phyloP scores from a whole-genome alignment of 768 basidiomycete genomes.

The Mycena galopus region DNA sequence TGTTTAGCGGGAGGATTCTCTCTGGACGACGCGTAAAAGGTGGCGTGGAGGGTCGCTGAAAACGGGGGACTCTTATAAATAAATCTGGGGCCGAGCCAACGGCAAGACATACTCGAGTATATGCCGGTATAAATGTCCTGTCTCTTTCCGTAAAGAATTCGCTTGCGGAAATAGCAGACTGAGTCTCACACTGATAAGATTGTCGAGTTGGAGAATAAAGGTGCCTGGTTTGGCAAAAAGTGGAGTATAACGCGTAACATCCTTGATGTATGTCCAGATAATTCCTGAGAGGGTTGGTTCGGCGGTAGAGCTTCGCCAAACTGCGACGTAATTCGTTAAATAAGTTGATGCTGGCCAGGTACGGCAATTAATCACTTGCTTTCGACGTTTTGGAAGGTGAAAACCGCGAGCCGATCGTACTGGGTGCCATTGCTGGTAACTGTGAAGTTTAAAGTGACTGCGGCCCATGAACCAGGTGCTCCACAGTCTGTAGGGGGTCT shows the following conservation, averaged over 20 bases:
- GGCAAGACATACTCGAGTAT: conserved; percentile 70
- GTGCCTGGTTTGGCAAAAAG: conserved; percentile 77
- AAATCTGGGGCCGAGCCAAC: background rate
- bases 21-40: conserved; percentile 74
- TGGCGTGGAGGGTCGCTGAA: conserved; percentile 77
- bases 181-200: conserved; percentile 57
- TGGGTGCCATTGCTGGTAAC: conserved; percentile 85
- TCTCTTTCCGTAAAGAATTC: background rate
- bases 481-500: conserved; percentile 85
- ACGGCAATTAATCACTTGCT: no score
- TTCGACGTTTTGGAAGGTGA: conserved; percentile 84
- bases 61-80: background rate
- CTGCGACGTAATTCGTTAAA: no score
- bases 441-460: conserved; percentile 81
- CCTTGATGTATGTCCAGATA: conserved; percentile 84
- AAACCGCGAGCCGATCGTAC: conserved; percentile 78
- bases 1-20: conserved; percentile 69
- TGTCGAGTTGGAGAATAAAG: conserved; percentile 82
- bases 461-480: conserved; percentile 78
- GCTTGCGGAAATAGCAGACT: no score
- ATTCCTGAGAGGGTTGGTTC: conserved; percentile 82
- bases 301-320: conserved; percentile 84
- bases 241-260: conserved; percentile 79
- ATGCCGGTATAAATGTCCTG: conserved; percentile 69
- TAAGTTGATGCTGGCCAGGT: no score